These are phyloP conservation scores for Fonsecaea monophora DNA, from an alignment of 2,329 filamentous ascomycete genomes.

Conservation along the genomic window DNA sequence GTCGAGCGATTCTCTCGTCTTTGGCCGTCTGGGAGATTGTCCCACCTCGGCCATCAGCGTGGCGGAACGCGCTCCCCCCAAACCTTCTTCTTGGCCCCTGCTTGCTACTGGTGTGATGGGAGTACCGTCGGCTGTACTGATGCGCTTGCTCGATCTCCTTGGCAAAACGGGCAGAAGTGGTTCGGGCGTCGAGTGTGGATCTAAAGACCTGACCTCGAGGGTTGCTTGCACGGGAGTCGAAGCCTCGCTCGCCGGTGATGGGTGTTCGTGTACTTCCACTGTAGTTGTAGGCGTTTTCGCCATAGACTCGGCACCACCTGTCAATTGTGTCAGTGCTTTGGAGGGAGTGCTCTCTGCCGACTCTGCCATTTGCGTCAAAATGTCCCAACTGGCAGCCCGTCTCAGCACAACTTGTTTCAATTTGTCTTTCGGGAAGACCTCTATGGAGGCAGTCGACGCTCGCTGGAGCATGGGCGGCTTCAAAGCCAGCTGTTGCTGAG, in stretches of 20 bases:
- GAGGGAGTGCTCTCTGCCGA: conserved; percentile 32
- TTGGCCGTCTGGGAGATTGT: conserved; percentile 11
- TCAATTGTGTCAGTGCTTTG: conserved; percentile 38
- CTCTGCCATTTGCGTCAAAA: conserved; percentile 36
- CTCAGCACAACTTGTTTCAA: conserved; percentile 35
- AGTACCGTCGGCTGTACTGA: conserved; percentile 27
- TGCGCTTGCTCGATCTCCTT: conserved; percentile 41
- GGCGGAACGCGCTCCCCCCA: neutral
- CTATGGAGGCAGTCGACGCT: conserved; percentile 41
- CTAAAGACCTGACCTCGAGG: conserved; percentile 31
- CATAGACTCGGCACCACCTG: conserved; percentile 36
- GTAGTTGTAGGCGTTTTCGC: conserved; percentile 35
- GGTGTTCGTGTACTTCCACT: conserved; percentile 37
- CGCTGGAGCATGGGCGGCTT: conserved; percentile 37
- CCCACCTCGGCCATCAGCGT: neutral
- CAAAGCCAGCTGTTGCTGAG: conserved; percentile 22
- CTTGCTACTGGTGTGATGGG: conserved; percentile 28
- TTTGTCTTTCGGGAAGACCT: conserved; percentile 39
- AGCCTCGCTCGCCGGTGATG: conserved; percentile 3
- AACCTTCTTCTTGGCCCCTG: conserved; percentile 26
- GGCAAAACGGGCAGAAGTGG: conserved; percentile 31
- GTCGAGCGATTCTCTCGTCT: conserved; percentile 65
- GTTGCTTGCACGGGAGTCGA: conserved; percentile 31
- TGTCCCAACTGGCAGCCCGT: conserved; percentile 36
- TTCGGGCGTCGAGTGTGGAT: conserved; percentile 19